Conservation (phyloP, 495 filamentous ascomycete species). For the Lophium mytilinum region DNA sequence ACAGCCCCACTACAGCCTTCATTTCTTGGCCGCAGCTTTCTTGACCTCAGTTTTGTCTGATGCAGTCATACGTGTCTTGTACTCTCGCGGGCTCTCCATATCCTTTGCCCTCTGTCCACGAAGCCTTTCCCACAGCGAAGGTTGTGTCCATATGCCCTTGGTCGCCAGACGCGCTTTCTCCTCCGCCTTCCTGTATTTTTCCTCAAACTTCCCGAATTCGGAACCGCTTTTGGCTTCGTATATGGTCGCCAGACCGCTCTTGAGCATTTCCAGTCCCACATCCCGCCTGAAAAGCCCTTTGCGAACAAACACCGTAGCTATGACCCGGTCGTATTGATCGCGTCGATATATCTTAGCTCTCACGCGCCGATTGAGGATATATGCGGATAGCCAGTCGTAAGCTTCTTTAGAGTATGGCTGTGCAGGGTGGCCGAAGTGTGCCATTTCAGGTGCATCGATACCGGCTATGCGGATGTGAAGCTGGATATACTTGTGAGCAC, state of each 20-base stretch:
- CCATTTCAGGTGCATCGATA: constrained; percentile 83
- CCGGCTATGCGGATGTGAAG: constrained; percentile 85
- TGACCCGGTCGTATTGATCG: constrained; percentile 88
- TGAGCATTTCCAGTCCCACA: constrained; percentile 84
- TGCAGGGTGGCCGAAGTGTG: constrained; percentile 81
- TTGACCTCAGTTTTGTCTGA: background rate
- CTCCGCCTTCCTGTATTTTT: constrained; percentile 64
- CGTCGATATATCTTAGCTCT: constrained; percentile 70
- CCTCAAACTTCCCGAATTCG: constrained; percentile 69
- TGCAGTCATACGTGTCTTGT: constrained; percentile 53
- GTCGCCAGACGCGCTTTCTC: constrained; percentile 56
- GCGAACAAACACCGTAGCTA: constrained; percentile 75
- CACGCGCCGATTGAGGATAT: constrained; percentile 65
- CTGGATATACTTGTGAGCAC: constrained; percentile 17
- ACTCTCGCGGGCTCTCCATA: constrained; percentile 76
- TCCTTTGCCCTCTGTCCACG: constrained; percentile 31
- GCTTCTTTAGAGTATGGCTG: constrained; percentile 81
- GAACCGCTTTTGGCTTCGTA: constrained; percentile 85
- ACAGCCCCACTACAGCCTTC: too few species aligned
- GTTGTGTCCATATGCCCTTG: constrained; percentile 66
- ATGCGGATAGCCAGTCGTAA: constrained; percentile 62
- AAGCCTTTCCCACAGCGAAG: constrained; percentile 15
- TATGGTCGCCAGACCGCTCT: constrained; percentile 71
- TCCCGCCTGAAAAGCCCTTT: constrained; percentile 54
- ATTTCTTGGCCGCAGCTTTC: background rate